These are phyloP conservation scores for Nakazawaea populi DNA, from an alignment of 805 yeast species.

Conservation along the genomic window DNA sequence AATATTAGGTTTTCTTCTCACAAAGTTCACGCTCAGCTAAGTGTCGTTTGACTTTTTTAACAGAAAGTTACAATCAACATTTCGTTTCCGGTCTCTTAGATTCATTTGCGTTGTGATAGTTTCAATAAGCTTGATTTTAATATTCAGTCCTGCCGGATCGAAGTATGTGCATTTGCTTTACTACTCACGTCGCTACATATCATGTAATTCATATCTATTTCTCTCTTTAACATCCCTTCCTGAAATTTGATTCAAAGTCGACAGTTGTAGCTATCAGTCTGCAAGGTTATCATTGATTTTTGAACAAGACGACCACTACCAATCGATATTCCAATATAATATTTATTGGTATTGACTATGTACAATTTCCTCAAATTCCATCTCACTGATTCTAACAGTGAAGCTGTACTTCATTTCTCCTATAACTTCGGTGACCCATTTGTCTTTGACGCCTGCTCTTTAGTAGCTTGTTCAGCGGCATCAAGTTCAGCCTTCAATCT, in stretches of 20 bases:
- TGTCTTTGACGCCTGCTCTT: slow-evolving; percentile 11
- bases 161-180: slow-evolving; percentile 29
- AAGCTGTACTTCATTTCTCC: background rate
- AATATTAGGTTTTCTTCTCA: slow-evolving; percentile 36
- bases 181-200: slow-evolving; percentile 50
- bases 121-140: slow-evolving; percentile 20
- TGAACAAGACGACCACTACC: too few species aligned
- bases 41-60: slow-evolving; percentile 66
- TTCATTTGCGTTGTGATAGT: slow-evolving; percentile 31
- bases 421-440: background rate
- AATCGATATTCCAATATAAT: too few species aligned
- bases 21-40: slow-evolving; percentile 52
- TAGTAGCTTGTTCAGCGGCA: slow-evolving; percentile 39
- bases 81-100: slow-evolving; percentile 79
- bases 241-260: too few species aligned
- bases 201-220: background rate
- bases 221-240: background rate
- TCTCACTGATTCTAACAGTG: too few species aligned
- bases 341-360: background rate
- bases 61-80: slow-evolving; percentile 68
- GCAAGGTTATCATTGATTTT: too few species aligned
- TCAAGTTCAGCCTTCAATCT: slow-evolving; percentile 75
- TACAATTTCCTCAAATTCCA: background rate
- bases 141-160: slow-evolving; percentile 22
- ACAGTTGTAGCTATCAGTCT: too few species aligned